phyloP scores from a whole-genome alignment of 129 eudicot genomes.

The Pseudognaphalium luteoalbum region DNA sequence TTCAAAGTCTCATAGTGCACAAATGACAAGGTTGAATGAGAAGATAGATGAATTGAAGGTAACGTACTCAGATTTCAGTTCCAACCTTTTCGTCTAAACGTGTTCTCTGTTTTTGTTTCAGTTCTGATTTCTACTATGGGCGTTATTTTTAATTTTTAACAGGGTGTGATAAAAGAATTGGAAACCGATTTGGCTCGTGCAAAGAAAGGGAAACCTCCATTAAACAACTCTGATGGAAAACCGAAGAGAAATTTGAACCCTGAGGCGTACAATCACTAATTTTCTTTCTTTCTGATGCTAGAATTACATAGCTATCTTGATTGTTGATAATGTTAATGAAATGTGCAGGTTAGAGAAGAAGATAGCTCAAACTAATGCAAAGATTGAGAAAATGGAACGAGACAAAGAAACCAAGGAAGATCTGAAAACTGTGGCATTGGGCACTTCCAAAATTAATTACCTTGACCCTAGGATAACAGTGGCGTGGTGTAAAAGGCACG shows the following conservation, averaged over 20 bases:
- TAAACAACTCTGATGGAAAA: conserved; percentile 69
- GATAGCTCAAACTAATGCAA: conserved; percentile 62
- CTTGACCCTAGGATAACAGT: conserved; percentile 97
- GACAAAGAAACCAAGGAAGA: conserved; percentile 82
- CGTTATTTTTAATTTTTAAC: conserved; percentile 11
- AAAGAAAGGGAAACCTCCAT: conserved; percentile 92
- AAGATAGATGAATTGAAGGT: conserved; percentile 88
- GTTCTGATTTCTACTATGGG: neutral
- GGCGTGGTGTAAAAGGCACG: conserved; percentile 97
- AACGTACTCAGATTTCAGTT: neutral
- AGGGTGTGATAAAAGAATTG: conserved; percentile 71
- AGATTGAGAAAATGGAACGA: conserved; percentile 76
- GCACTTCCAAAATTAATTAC: conserved; percentile 92
- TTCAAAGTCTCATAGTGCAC: conserved; percentile 83
- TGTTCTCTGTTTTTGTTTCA: neutral
- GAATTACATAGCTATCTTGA: neutral
- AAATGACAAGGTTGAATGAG: conserved; percentile 60
- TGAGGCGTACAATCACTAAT: conserved; percentile 59
- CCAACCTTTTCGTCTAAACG: neutral
- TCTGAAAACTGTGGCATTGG: conserved; percentile 87
- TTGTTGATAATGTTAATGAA: neutral
- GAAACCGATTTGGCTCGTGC: conserved; percentile 70
- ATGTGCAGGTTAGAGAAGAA: conserved; percentile 72
- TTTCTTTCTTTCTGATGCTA: conserved; percentile 11
- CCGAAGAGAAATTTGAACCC: conserved; percentile 75